Conservation (phyloP, 1,284 basidiomycete genomes). For the Ustanciosporium gigantosporum region DNA sequence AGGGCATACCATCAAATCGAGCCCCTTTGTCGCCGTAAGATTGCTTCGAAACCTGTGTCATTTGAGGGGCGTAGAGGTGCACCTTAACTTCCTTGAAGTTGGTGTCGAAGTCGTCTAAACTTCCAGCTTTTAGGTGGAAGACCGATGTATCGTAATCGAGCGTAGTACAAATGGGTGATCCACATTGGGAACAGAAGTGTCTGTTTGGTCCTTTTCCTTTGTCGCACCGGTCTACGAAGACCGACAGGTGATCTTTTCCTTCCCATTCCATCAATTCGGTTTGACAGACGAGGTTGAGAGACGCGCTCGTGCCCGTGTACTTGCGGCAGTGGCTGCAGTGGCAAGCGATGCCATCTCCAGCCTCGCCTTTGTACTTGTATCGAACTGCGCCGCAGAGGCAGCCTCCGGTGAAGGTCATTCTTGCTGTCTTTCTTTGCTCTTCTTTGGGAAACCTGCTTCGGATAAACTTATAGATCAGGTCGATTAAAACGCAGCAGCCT, state of each 20-base stretch:
- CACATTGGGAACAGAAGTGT: background rate
- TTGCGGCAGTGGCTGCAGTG: background rate
- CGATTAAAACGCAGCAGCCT: no score
- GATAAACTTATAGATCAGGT: no score
- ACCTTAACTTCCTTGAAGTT: background rate
- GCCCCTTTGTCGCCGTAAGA: background rate
- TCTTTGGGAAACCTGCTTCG: no score
- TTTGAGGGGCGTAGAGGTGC: background rate
- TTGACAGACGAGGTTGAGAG: background rate
- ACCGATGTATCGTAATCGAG: background rate
- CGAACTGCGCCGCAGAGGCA: background rate
- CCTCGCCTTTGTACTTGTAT: background rate
- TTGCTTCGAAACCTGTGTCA: background rate
- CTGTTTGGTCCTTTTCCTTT: background rate
- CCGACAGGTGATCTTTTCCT: background rate
- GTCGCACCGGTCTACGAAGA: background rate
- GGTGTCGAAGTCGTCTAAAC: background rate
- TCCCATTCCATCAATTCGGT: background rate
- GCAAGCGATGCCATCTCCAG: background rate
- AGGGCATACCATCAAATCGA: background rate
- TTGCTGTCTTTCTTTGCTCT: no score
- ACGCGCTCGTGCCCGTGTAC: background rate
- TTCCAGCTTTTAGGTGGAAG: background rate
- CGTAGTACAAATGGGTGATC: background rate
- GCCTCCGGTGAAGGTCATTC: background rate